phyloP scores from a whole-genome alignment of 2,329 filamentous ascomycete species.

The Aspergillus latus region DNA sequence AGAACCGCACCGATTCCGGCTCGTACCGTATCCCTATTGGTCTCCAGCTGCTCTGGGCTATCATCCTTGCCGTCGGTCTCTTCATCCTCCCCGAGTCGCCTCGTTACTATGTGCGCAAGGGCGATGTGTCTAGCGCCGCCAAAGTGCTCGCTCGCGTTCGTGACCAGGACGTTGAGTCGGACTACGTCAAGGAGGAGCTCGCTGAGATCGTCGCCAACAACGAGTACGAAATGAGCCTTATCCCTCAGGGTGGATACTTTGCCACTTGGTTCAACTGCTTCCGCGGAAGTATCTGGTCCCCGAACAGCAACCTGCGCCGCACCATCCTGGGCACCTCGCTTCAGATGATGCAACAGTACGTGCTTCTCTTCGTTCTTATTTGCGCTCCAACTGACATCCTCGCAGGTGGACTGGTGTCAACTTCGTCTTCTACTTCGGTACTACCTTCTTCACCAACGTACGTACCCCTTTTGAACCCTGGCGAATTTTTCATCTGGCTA shows the following conservation, averaged over 20 bases:
- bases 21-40: slow-evolving; percentile 79
- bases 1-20: slow-evolving; percentile 61
- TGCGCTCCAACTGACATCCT: neutral
- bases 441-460: slow-evolving; percentile 69
- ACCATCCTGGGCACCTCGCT: slow-evolving; percentile 70
- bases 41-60: slow-evolving; percentile 76
- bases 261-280: slow-evolving; percentile 68
- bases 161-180: slow-evolving; percentile 69
- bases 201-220: slow-evolving; percentile 87
- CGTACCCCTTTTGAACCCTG: neutral
- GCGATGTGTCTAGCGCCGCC: slow-evolving; percentile 65
- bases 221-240: slow-evolving; percentile 73
- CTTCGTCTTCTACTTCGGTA: slow-evolving; percentile 88
- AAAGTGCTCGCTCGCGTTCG: slow-evolving; percentile 65
- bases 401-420: slow-evolving; percentile 73
- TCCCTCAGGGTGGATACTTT: slow-evolving; percentile 65
- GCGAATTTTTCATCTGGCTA: neutral
- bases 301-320: slow-evolving; percentile 61
- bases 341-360: slow-evolving; percentile 74
- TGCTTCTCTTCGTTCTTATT: neutral
- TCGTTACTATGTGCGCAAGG: slow-evolving; percentile 80
- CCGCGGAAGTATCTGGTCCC: slow-evolving; percentile 53
- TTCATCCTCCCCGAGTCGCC: slow-evolving; percentile 80
- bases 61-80: slow-evolving; percentile 71
- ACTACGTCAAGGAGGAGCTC: slow-evolving; percentile 75